These are phyloP conservation scores for Colletotrichum ledebouriae DNA, from an alignment of 2,329 filamentous ascomycete species.

Conservation along the genomic window DNA sequence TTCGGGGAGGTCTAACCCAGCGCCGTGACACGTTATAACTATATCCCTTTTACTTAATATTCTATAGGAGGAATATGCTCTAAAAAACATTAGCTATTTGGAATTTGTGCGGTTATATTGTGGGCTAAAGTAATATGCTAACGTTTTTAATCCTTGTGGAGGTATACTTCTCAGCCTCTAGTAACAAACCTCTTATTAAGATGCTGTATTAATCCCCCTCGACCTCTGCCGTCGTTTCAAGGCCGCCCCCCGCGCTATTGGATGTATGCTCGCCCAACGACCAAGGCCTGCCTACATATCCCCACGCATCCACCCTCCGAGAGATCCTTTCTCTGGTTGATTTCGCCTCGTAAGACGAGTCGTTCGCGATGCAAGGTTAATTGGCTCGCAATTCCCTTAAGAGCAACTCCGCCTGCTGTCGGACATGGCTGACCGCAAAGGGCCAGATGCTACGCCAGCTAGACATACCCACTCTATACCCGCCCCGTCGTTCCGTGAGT, in stretches of 20 bases:
- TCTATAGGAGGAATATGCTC: no score
- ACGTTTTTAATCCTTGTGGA: no score
- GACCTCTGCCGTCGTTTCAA: constrained; percentile 18
- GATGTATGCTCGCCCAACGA: constrained; percentile 17
- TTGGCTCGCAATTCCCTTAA: constrained; percentile 10
- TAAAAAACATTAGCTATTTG: no score
- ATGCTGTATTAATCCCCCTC: constrained; percentile 31
- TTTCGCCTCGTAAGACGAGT: not conserved
- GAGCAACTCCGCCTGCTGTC: constrained; percentile 16
- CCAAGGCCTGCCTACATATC: constrained; percentile 21
- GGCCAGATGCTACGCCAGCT: constrained; percentile 34
- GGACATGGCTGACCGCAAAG: constrained; percentile 42
- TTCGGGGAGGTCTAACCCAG: no score
- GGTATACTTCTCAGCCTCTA: constrained; percentile 34
- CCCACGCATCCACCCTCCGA: constrained; percentile 15
- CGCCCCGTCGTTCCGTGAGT: constrained; percentile 66
- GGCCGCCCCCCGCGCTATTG: constrained; percentile 10
- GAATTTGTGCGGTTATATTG: no score
- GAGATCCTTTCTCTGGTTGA: not conserved
- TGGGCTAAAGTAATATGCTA: no score
- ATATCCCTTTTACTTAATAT: no score
- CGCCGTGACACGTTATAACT: no score
- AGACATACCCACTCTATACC: constrained; percentile 54
- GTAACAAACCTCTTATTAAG: constrained; percentile 29
- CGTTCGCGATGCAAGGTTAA: constrained; percentile 10